Evolutionary conservation across 768 basidiomycete species (phyloP).

Genomic region (Mrakia frigida): DNA sequence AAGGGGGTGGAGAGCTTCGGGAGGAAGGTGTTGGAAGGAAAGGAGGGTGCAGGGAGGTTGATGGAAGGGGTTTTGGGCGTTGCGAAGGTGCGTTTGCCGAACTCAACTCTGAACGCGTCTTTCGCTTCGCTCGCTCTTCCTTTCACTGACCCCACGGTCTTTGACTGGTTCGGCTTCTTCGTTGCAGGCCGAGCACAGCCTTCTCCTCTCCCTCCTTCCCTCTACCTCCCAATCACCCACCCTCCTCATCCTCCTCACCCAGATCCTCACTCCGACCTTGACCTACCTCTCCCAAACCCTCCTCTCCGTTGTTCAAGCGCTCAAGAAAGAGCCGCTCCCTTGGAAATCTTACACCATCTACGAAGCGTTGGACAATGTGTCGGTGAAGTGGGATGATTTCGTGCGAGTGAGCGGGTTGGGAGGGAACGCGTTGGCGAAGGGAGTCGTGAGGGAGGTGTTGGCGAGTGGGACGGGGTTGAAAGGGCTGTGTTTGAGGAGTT

Average conservation of each 20-base stretch:
- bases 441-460: background rate
- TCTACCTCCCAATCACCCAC: background rate
- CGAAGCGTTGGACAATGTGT: background rate
- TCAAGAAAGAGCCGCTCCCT: slow-evolving; percentile 18
- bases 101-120: background rate
- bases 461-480: background rate
- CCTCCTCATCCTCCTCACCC: background rate
- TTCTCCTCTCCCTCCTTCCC: slow-evolving; percentile 22
- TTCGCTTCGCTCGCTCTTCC: background rate
- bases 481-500: slow-evolving; percentile 9
- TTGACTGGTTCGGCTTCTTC: background rate
- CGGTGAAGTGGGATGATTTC: slow-evolving; percentile 19
- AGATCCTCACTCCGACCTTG: slow-evolving; percentile 17
- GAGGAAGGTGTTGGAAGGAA: background rate
- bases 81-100: background rate
- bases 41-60: slow-evolving; percentile 10
- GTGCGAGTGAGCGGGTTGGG: background rate
- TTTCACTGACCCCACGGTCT: too few relatives aligned
- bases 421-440: background rate
- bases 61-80: background rate
- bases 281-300: background rate
- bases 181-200: slow-evolving; percentile 2
- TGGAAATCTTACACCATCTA: slow-evolving; percentile 26
- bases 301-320: background rate
- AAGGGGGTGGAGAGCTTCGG: slow-evolving; percentile 8